phyloP scores from a whole-genome alignment of 768 basidiomycete species.

The Lactarius deliciosus region DNA sequence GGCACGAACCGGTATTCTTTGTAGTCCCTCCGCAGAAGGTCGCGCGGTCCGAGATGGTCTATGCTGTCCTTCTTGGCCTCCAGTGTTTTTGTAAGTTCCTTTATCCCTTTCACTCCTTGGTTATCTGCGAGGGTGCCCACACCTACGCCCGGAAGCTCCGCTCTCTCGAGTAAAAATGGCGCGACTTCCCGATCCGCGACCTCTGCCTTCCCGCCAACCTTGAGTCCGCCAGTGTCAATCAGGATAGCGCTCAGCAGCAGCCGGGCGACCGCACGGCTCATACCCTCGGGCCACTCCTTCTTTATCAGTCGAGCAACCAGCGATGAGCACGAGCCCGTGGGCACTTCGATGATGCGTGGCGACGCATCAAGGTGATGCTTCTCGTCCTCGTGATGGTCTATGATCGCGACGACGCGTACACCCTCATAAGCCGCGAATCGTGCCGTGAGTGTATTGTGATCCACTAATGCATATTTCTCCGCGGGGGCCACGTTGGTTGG shows the following conservation, averaged over 20 bases:
- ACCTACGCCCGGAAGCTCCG: constrained; percentile 41
- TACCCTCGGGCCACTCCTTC: constrained; percentile 28
- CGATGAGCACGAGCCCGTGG: constrained; percentile 77
- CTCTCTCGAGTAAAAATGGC: constrained; percentile 58
- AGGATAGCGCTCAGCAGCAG: constrained; percentile 62
- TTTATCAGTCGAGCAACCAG: constrained; percentile 49
- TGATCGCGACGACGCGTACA: constrained; percentile 60
- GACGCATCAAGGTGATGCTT: constrained; percentile 55
- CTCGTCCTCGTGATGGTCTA: constrained; percentile 95
- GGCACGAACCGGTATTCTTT: constrained; percentile 74
- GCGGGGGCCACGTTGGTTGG: constrained; percentile 35
- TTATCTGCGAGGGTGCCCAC: constrained; percentile 34
- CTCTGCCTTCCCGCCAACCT: constrained; percentile 74
- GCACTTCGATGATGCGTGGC: constrained; percentile 63
- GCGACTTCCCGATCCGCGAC: constrained; percentile 63
- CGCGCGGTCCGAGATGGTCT: constrained; percentile 62
- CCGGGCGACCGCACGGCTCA: constrained; percentile 28
- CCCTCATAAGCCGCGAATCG: constrained; percentile 37
- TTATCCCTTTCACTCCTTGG: constrained; percentile 45
- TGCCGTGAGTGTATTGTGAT: constrained; percentile 75
- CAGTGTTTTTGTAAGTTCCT: constrained; percentile 50
- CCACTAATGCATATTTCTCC: constrained; percentile 76
- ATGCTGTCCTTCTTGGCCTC: constrained; percentile 63
- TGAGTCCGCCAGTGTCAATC: constrained; percentile 84
- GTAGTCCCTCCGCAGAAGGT: constrained; percentile 92